Evolutionary conservation across 108 stramenopile species (phyloP), one percentile per base, ranked within the genome.

Genomic region (Chaetoceros tenuissimus): DNA sequence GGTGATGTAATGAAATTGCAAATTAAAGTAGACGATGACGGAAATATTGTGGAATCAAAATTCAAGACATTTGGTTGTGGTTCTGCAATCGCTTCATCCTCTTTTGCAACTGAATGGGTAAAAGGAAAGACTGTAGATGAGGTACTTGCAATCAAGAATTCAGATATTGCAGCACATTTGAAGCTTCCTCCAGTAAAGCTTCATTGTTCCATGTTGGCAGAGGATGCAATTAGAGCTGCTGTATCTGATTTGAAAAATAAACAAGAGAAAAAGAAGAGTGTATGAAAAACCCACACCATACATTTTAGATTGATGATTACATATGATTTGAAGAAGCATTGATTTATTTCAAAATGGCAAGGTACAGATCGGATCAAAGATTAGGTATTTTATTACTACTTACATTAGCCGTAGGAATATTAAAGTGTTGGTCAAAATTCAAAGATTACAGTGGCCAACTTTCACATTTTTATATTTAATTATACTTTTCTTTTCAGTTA

Each of bases 1-100:
- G 98, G 98, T 24, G 98, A 99, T 74, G 98, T 99, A 16, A 97
- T 99, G 98, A 99, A 99, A 71, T 87, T 99, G 16, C 96, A 98
- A 75, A 96, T 99, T 53, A 73, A 82, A 57, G 96, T 99, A 10
- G 89, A 87, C 72, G 95, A 94, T 22, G 61, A 97, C 64, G 96
- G 96, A 10, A 89, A 74, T 25, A 95, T 99, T 59, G 74, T 68
- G 17, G 96, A 99, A 55, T 79, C 91, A 2, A 97, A 97, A 66
- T 99, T 99, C 77, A 99, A 99, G 77, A 99, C 98, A 2, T 99
- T 97, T 52, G 98, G 98, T 5, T 99, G 98, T 64, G 98, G 98
- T 50, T 86, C 80, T 8, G 93, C 87, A 47, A 91, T 91, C 71
- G 89, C 89, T n/a, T 81, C 80, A 19, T 70, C 64, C 60, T 94